A percentile compares a stretch with the other conserved stretches of the same genome.
Evolutionary conservation across 257 asterid genomes (phyloP).

Genomic region (Plantago ovata): DNA sequence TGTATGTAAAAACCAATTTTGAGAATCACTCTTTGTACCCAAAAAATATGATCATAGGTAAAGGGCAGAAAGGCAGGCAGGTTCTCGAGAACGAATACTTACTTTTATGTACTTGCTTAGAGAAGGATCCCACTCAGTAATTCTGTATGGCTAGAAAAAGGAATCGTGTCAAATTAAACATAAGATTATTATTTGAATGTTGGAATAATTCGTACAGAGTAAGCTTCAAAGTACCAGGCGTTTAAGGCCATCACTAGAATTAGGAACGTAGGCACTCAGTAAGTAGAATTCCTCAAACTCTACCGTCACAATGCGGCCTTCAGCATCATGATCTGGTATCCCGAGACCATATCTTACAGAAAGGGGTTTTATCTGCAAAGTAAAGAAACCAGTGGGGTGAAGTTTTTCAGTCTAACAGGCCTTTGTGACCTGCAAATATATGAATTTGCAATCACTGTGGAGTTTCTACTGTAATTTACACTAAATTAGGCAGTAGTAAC

Average conservation of each 20-base stretch:
- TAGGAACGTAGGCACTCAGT: slow-evolving; percentile 78
- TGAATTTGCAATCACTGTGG: too few species aligned
- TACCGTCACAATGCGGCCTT: slow-evolving; percentile 90
- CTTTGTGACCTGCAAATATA: background rate
- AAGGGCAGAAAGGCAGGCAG: slow-evolving; percentile 4
- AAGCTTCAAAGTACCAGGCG: slow-evolving; percentile 59
- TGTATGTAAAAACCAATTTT: too few species aligned
- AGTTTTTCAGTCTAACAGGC: background rate
- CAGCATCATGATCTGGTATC: slow-evolving; percentile 81
- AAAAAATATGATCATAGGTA: background rate
- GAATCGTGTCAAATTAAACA: slow-evolving; percentile 19
- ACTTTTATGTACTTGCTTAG: slow-evolving; percentile 88
- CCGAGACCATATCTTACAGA: slow-evolving; percentile 92
- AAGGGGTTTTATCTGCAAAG: slow-evolving; percentile 69
- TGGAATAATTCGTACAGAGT: slow-evolving; percentile 4
- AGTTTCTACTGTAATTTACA: too few species aligned
- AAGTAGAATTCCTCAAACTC: slow-evolving; percentile 77
- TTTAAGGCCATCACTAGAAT: slow-evolving; percentile 89
- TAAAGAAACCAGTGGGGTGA: slow-evolving; percentile 2
- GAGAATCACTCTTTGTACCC: too few species aligned
- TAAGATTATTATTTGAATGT: background rate
- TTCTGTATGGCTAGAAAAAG: slow-evolving; percentile 66
- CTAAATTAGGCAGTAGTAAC: background rate
- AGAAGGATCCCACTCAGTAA: slow-evolving; percentile 77
- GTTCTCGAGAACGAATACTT: slow-evolving; percentile 35